Conservation (phyloP, 2,329 filamentous ascomycete genomes). For the Biscogniauxia sp. region DNA sequence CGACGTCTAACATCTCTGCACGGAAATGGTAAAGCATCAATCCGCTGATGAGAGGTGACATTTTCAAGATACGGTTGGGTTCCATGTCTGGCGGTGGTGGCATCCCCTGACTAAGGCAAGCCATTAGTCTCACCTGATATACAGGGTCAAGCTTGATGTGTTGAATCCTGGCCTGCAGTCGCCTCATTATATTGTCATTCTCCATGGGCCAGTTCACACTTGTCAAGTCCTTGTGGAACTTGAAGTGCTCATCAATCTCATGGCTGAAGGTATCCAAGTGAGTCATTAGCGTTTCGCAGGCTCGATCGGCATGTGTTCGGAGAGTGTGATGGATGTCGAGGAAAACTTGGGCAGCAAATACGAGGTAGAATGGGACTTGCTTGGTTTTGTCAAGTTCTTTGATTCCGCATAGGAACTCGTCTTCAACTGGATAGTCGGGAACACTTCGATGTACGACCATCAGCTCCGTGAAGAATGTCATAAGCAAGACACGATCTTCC, state of each 20-base stretch:
- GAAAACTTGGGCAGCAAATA: slow-evolving; percentile 41
- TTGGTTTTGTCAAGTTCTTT: slow-evolving; percentile 30
- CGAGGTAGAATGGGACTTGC: slow-evolving; percentile 34
- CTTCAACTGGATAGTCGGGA: slow-evolving; percentile 30
- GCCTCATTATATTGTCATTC: slow-evolving; percentile 26
- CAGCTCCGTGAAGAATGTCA: slow-evolving; percentile 35
- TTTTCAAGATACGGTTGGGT: slow-evolving; percentile 29
- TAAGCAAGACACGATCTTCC: slow-evolving; percentile 36
- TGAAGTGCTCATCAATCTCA: slow-evolving; percentile 28
- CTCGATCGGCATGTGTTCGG: slow-evolving; percentile 10
- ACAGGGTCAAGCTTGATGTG: slow-evolving; percentile 25
- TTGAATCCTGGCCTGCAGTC: slow-evolving; percentile 20
- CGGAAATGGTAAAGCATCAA: slow-evolving; percentile 36
- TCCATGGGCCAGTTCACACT: slow-evolving; percentile 28
- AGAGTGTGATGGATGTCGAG: slow-evolving; percentile 40
- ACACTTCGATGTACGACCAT: slow-evolving; percentile 20
- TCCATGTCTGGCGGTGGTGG: slow-evolving; percentile 8
- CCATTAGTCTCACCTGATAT: slow-evolving; percentile 11
- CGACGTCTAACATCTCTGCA: slow-evolving; percentile 29
- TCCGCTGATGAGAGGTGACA: slow-evolving; percentile 38
- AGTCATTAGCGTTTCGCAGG: slow-evolving; percentile 10
- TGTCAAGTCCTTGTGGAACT: slow-evolving; percentile 32
- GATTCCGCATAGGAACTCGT: slow-evolving; percentile 38
- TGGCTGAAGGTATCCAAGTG: slow-evolving; percentile 18
- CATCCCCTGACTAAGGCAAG: background rate